Base-by-base conservation (phyloP, 192 early-diverging fungal species). In the Haplosporangium gracile region DNA sequence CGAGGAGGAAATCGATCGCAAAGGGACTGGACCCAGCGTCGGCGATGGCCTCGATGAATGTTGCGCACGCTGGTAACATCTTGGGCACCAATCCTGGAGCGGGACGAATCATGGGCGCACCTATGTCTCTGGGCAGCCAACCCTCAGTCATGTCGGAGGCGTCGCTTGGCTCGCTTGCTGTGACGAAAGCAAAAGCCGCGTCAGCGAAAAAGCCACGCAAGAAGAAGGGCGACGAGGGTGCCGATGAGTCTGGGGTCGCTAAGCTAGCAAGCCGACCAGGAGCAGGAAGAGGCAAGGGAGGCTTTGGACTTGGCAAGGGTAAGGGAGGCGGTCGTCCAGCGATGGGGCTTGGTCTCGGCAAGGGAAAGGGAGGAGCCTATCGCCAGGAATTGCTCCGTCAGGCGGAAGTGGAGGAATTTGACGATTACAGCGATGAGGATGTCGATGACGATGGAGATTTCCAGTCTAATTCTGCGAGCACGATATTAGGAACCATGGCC, bases 331-430 rank as follows among this genome's bases (percentile, higher is more conserved):
- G 84, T 24, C 79, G 78, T 29, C 75, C 77, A 13, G 39, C 72
- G 10, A 74, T 86, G 79, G 84, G 75, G 0, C 75, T 86, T 47
- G 84, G 84, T 36, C 74, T 86, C 1, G 84, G 84, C 5, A 86
- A 86, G 38, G 84, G 84, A 18, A 86, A 86, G 43, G 84, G 84
- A 32, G 84, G 84, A 1, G 84, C 84, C n/a, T 86, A 86, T 65
- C 79, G 84, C 10, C 69, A 77, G 47, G 84, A 86, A 45, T 36
- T 86, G 68, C 79, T 83, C 49, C 80, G 82, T 32, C 76, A 77
- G n/a, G 82, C 79, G 10, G 82, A 81, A 72, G 76, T 82, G 20
- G 86, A 82, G 36, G 81, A 82, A 5, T 82, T 79, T 82, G 86
- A 80, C n/a, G 74, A 83, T 10, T 68, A 81, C 29, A 79, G 81